phyloP scores from a whole-genome alignment of 75 land plant genomes.

The Picea glauca region DNA sequence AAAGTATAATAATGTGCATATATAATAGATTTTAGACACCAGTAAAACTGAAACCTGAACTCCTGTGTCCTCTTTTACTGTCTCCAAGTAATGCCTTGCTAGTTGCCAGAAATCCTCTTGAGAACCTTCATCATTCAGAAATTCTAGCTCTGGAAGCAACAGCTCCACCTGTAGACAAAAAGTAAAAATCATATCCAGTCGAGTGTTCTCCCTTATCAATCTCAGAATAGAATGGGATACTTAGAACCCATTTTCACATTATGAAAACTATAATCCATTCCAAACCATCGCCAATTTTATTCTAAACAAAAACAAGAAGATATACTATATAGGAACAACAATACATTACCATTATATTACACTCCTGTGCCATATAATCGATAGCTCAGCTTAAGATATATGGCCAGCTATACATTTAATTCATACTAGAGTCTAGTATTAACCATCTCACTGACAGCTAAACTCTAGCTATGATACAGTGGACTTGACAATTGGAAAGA shows the following conservation, averaged over 20 bases:
- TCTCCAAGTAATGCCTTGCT: conserved; percentile 72
- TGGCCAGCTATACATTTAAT: too few relatives aligned
- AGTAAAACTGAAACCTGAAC: conserved; percentile 40
- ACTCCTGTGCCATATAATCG: too few relatives aligned
- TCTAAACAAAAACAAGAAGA: background rate
- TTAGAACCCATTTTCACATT: background rate
- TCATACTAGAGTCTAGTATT: too few relatives aligned
- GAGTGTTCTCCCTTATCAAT: background rate
- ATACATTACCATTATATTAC: too few relatives aligned
- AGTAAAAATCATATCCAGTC: background rate
- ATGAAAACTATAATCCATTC: background rate
- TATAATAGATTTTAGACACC: background rate
- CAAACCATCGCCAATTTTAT: background rate
- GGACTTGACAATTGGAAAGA: too few relatives aligned
- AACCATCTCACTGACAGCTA: too few relatives aligned
- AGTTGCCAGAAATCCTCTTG: conserved; percentile 87
- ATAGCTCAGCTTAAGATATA: too few relatives aligned
- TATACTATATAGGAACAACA: too few relatives aligned
- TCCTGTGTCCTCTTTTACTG: conserved; percentile 58
- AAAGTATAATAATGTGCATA: background rate
- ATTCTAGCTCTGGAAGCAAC: conserved; percentile 74
- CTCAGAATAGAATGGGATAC: background rate
- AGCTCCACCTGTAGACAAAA: conserved; percentile 67
- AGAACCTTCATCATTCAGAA: conserved; percentile 90
- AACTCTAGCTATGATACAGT: too few relatives aligned